Conservation (phyloP, 1,284 basidiomycete species). For the Moesziomyces globuligerus region DNA sequence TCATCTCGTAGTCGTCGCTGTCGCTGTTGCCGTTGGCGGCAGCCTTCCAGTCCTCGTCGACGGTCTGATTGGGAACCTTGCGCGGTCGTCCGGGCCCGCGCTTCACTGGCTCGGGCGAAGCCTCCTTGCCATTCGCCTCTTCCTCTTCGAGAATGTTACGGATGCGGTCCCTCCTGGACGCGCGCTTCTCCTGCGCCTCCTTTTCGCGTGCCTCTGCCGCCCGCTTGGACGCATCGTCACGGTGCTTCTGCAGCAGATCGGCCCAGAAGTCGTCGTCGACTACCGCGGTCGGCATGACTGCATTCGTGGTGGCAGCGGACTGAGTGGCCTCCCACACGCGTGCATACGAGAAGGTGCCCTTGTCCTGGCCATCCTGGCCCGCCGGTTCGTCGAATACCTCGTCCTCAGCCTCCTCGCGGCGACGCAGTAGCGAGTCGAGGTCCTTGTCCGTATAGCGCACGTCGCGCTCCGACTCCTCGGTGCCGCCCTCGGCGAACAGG, state of each 20-base stretch:
- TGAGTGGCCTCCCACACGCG: conserved; percentile 64
- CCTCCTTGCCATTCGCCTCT: conserved; percentile 9
- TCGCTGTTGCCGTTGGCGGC: conserved; percentile 22
- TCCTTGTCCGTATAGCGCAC: conserved; percentile 64
- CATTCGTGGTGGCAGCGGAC: conserved; percentile 10
- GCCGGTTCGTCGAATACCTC: conserved; percentile 11
- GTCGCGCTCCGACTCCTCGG: conserved; percentile 56
- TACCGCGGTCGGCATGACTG: conserved; percentile 53
- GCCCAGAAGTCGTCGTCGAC: conserved; percentile 62
- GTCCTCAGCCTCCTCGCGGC: conserved; percentile 53
- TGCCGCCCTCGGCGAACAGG: conserved; percentile 65
- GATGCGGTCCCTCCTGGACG: conserved; percentile 35
- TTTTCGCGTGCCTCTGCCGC: conserved; percentile 23
- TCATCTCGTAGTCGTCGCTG: conserved; percentile 27
- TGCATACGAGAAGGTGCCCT: conserved; percentile 62
- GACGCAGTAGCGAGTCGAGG: conserved; percentile 62
- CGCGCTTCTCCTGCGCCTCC: conserved; percentile 26
- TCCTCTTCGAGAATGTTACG: conserved; percentile 25
- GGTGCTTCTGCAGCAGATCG: conserved; percentile 60
- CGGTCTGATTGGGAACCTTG: conserved; percentile 20
- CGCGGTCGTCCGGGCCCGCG: conserved; percentile 23
- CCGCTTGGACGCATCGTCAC: conserved; percentile 41
- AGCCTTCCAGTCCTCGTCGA: conserved; percentile 29
- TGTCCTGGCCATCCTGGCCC: conserved; percentile 26
- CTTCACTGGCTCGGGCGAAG: conserved; percentile 9